Evolutionary conservation across 495 filamentous ascomycete species (phyloP).

Genomic region (Podospora comata): DNA sequence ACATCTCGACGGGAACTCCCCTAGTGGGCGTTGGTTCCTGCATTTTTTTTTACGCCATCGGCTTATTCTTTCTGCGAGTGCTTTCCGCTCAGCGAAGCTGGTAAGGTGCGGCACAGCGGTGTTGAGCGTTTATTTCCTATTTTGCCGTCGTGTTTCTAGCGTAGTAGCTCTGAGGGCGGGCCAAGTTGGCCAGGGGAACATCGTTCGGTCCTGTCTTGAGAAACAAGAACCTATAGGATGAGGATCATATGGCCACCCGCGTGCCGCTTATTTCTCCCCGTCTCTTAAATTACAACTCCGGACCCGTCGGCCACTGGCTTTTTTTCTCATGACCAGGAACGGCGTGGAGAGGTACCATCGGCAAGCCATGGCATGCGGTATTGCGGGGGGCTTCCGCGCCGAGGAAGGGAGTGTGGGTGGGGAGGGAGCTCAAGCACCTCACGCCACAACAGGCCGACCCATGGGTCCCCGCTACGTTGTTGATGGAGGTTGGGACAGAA

Average conservation of each 20-base stretch:
- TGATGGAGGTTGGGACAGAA: neutral
- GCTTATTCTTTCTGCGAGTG: neutral
- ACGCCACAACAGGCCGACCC: neutral
- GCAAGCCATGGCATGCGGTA: slow-evolving; percentile 4
- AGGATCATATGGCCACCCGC: neutral
- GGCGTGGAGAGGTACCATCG: slow-evolving; percentile 1
- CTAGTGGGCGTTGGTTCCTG: neutral
- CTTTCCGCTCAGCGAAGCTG: neutral
- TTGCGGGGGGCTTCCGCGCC: neutral
- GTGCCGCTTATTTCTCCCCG: neutral
- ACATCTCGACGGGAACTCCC: neutral
- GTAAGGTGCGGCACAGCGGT: neutral
- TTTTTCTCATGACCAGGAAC: neutral
- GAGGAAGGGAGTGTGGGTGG: neutral
- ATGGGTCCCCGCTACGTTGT: neutral
- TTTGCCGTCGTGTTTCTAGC: neutral
- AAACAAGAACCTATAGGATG: slow-evolving; percentile 7
- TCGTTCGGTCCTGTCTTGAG: neutral
- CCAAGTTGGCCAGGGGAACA: neutral
- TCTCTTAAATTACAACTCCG: neutral
- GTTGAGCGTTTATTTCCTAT: neutral
- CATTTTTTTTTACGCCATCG: neutral
- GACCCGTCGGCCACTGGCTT: neutral
- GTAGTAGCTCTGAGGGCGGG: neutral
- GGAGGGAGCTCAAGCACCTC: neutral